These are phyloP conservation scores for Anthostomella pinea DNA, from an alignment of 2,329 filamentous ascomycete genomes.

Conservation along the genomic window DNA sequence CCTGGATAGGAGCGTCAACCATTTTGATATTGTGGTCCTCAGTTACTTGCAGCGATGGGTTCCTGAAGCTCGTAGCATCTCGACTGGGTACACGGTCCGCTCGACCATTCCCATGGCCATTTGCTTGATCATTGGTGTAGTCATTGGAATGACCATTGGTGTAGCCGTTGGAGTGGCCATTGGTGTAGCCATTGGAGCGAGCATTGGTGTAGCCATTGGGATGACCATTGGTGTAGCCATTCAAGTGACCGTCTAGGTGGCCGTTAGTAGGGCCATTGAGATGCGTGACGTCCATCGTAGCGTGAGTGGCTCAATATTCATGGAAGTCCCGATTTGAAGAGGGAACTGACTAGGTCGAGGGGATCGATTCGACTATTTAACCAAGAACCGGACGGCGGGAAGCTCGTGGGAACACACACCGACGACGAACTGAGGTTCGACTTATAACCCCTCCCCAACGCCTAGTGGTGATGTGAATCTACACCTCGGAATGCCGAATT, in stretches of 20 bases:
- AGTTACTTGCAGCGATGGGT: slow-evolving; percentile 58
- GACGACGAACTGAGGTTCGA: neutral
- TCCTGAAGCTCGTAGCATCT: slow-evolving; percentile 29
- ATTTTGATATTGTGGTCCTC: slow-evolving; percentile 57
- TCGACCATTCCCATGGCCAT: slow-evolving; percentile 2
- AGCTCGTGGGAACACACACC: neutral
- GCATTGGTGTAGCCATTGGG: slow-evolving; percentile 3
- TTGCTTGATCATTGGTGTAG: slow-evolving; percentile 13
- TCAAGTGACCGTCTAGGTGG: neutral
- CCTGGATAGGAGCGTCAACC: slow-evolving; percentile 54
- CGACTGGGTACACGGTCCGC: slow-evolving; percentile 7
- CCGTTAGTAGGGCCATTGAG: neutral
- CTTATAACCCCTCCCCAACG: slow-evolving; percentile 1
- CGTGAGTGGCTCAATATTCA: too few species aligned
- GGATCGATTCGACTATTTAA: too few species aligned
- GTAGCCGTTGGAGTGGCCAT: slow-evolving; percentile 13
- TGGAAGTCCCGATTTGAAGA: too few species aligned
- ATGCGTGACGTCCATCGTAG: too few species aligned
- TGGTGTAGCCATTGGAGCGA: slow-evolving; percentile 2
- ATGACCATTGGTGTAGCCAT: slow-evolving; percentile 4
- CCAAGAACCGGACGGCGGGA: neutral
- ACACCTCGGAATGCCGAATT: slow-evolving; percentile 12
- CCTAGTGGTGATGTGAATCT: slow-evolving; percentile 4
- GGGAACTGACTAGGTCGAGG: too few species aligned
- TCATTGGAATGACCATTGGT: slow-evolving; percentile 21